A percentile compares a stretch with the other conserved stretches of the same genome.
These are phyloP conservation scores for Suhomyces bolitotheri DNA, from an alignment of 1,139 yeast genomes.

Conservation along the genomic window DNA sequence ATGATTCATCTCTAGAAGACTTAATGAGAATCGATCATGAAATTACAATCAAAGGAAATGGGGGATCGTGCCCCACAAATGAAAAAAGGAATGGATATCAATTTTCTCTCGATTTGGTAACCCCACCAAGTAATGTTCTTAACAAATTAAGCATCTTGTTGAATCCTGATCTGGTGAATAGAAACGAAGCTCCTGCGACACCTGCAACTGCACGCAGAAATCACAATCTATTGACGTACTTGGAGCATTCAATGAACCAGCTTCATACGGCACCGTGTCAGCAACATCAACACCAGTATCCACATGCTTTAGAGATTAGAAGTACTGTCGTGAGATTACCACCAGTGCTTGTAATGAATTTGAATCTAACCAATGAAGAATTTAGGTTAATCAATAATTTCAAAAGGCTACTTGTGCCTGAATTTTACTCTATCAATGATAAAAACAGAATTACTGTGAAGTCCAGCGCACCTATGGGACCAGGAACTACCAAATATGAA, in stretches of 20 bases:
- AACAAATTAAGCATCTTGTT: constrained; percentile 29
- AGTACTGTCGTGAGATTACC: constrained; percentile 58
- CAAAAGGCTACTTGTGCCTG: constrained; percentile 61
- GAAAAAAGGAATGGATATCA: constrained; percentile 31
- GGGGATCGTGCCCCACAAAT: constrained; percentile 37
- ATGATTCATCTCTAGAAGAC: constrained; percentile 21
- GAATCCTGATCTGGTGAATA: constrained; percentile 16
- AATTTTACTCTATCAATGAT: constrained; percentile 46
- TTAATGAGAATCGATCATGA: constrained; percentile 36
- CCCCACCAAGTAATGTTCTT: constrained; percentile 32
- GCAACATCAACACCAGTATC: constrained; percentile 17
- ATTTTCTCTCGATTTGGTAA: constrained; percentile 40
- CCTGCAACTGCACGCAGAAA: constrained; percentile 22
- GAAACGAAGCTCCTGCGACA: constrained; percentile 12
- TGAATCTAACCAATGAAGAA: constrained; percentile 55
- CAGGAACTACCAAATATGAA: constrained; percentile 49
- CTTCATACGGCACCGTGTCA: constrained; percentile 18
- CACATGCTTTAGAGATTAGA: constrained; percentile 55
- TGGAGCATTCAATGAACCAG: constrained; percentile 26
- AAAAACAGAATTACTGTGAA: constrained; percentile 34
- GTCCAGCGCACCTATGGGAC: constrained; percentile 31
- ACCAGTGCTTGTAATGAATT: constrained; percentile 62
- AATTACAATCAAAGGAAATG: constrained; percentile 42
- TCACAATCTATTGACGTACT: constrained; percentile 23
- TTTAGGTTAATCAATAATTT: constrained; percentile 34